These are phyloP conservation scores for Trichothecium sympodiale DNA, from an alignment of 2,329 filamentous ascomycete genomes.

Conservation along the genomic window DNA sequence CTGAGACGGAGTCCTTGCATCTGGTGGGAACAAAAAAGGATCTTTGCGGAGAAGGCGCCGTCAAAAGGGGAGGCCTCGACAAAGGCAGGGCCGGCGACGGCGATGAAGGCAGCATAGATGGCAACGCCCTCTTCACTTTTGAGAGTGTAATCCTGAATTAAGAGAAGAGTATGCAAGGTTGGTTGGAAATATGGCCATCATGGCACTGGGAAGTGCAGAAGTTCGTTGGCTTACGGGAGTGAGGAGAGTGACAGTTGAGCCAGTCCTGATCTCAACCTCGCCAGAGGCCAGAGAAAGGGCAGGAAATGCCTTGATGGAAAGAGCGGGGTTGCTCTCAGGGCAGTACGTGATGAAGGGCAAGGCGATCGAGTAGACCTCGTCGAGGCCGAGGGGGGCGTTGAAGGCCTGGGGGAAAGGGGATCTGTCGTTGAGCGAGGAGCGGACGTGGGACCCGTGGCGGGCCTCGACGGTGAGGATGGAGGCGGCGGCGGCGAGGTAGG, in stretches of 20 bases:
- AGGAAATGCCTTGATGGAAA: constrained; percentile 53
- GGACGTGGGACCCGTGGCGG: constrained; percentile 47
- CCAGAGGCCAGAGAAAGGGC: constrained; percentile 21
- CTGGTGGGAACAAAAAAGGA: too few species aligned
- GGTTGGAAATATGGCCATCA: too few species aligned
- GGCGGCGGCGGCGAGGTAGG: constrained; percentile 47
- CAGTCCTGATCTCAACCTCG: constrained; percentile 11
- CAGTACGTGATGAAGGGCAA: constrained; percentile 49
- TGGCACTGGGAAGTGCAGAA: too few species aligned
- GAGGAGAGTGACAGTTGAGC: constrained; percentile 13
- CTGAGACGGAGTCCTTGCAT: constrained; percentile 17
- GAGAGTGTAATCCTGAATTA: constrained; percentile 10
- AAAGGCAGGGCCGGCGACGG: constrained; percentile 14
- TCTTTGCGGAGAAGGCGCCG: constrained; percentile 11
- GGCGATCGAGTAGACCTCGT: constrained; percentile 54
- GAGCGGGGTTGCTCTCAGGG: constrained; percentile 37
- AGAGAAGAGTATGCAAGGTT: too few species aligned
- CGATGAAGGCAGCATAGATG: constrained; percentile 23
- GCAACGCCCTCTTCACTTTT: constrained; percentile 11
- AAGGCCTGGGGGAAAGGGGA: constrained; percentile 47
- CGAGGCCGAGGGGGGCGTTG: constrained; percentile 45
- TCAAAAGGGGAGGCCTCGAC: constrained; percentile 10
- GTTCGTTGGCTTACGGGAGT: constrained; percentile 13
- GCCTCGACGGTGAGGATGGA: constrained; percentile 54
- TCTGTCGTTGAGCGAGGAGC: constrained; percentile 32